Evolutionary conservation across 2,329 filamentous ascomycete species (phyloP), one percentile per base, ranked within the genome.

Genomic region (Fusarium tupiense): DNA sequence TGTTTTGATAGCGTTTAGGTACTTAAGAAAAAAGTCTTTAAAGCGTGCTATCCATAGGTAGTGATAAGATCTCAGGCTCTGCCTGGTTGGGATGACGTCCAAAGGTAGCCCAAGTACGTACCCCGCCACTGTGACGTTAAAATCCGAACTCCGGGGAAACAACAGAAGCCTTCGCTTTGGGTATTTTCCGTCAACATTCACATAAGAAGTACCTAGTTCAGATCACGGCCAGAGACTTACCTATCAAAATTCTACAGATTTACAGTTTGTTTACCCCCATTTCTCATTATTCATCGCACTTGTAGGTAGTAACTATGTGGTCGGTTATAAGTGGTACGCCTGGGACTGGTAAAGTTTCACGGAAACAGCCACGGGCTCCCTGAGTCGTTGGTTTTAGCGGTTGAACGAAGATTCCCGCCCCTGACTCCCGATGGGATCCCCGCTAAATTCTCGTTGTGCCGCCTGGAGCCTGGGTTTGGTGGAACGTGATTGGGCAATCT

Each of bases 371-470:
- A 16, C 44, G 56, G 49, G 52, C 57, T 46, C 52, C 61, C 35
- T 49, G 38, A 49, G 63, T 74, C 52, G 63, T 74, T 67, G 37
- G 58, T 40, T 69, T 75, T 71, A 75, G 73, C 71, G 70, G 64
- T 64, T 53, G 56, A 59, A 59, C 59, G 72, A 68, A 64, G 66
- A 61, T 64, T 49, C 64, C 64, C 56, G 58, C 71, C 72, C 76
- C 64, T 74, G 73, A 77, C 56, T 66, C 69, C 74, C 69, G 72
- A 77, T 72, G 60, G 53, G 14, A 59, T 61, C 74, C 71, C 76
- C 69, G 69, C 69, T 61, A 64, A 76, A 75, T 76, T 67, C 54
- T 61, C 64, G 66, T 64, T 56, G 44, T 72, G 65, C 74, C 69
- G 71, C 62, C 64, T 73, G 56, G 61, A 66, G 67, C 67, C 59